These are phyloP conservation scores for Xylaria sp. DNA, from an alignment of 2,329 filamentous ascomycete species.

Conservation along the genomic window DNA sequence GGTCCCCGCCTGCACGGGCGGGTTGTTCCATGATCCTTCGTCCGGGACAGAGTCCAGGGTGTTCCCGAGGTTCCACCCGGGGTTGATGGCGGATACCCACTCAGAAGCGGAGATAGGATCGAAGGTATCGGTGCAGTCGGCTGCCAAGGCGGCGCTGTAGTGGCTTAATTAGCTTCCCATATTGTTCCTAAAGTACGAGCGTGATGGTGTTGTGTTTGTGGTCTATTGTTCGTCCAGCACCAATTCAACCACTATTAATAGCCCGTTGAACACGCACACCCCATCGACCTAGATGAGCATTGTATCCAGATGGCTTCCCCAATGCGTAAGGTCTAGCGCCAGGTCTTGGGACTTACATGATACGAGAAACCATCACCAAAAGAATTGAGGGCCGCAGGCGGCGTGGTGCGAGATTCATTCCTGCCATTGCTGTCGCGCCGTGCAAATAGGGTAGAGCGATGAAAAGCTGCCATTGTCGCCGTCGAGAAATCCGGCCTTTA, in stretches of 20 bases:
- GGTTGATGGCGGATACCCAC: slow-evolving; percentile 51
- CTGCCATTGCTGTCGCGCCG: neutral
- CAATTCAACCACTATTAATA: too few species aligned
- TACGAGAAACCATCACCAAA: neutral
- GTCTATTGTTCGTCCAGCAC: too few species aligned
- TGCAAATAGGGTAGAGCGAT: too few species aligned
- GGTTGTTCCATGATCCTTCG: slow-evolving; percentile 63
- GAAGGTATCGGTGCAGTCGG: slow-evolving; percentile 46
- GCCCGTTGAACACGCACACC: too few species aligned
- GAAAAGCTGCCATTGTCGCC: too few species aligned
- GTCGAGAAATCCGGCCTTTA: neutral
- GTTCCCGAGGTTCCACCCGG: slow-evolving; percentile 65
- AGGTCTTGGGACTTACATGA: neutral
- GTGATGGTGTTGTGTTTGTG: too few species aligned
- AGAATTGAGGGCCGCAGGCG: neutral
- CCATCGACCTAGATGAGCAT: too few species aligned
- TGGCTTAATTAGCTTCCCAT: neutral
- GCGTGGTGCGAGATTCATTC: neutral
- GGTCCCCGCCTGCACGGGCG: slow-evolving; percentile 50
- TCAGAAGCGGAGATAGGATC: slow-evolving; percentile 47
- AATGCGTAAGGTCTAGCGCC: neutral
- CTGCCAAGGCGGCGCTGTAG: neutral
- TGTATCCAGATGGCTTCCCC: neutral
- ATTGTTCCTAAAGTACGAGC: neutral
- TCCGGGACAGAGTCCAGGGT: slow-evolving; percentile 58